Evolutionary conservation across 2,329 filamentous ascomycete species (phyloP).

Genomic region (Stagonosporopsis cucurbitacearum): DNA sequence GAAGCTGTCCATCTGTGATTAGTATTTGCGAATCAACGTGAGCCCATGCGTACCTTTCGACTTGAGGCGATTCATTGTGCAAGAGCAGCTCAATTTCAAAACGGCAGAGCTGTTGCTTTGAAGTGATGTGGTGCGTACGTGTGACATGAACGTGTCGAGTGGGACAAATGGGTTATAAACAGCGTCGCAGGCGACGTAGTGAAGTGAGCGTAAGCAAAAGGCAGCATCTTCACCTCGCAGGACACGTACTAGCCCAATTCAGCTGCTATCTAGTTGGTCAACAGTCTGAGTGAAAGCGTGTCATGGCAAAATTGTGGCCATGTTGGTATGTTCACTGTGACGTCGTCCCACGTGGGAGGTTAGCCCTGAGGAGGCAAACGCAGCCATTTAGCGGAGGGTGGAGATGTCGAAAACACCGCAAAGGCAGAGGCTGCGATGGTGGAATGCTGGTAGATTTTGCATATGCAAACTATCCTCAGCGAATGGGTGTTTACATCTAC

Average conservation of each 20-base stretch:
- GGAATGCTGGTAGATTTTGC: too few relatives aligned
- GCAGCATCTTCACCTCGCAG: slow-evolving; percentile 1
- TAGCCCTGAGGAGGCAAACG: not conserved
- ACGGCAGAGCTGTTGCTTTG: not conserved
- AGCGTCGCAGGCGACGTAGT: not conserved
- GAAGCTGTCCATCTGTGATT: slow-evolving; percentile 22
- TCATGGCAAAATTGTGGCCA: not conserved
- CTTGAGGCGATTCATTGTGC: slow-evolving; percentile 29
- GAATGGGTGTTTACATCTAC: not conserved
- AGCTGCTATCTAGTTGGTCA: not conserved
- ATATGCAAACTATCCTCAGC: too few relatives aligned
- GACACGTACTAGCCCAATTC: not conserved
- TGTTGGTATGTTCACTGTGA: not conserved
- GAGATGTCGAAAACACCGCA: too few relatives aligned
- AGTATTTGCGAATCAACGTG: not conserved
- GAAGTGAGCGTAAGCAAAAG: not conserved
- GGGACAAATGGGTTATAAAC: not conserved
- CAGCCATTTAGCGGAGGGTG: not conserved
- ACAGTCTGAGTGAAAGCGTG: not conserved
- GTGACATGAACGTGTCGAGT: not conserved
- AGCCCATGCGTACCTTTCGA: slow-evolving; percentile 23
- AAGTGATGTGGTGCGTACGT: not conserved
- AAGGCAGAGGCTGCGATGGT: not conserved
- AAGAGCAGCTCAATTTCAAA: not conserved
- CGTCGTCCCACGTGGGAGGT: not conserved